Base-by-base conservation (phyloP, 2,329 filamentous ascomycete genomes). In the Sclerotinia nivalis region DNA sequence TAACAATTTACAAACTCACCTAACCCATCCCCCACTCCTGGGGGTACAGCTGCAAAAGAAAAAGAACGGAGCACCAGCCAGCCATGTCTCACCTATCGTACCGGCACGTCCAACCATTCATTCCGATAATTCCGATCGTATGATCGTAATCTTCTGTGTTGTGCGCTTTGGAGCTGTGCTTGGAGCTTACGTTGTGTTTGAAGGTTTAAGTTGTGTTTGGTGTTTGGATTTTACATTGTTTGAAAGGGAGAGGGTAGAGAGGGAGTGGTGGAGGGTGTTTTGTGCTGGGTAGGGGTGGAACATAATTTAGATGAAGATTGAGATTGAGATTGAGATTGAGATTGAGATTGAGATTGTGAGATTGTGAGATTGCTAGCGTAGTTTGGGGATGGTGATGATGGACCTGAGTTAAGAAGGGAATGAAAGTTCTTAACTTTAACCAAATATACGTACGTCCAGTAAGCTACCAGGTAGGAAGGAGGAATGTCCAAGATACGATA, bases 61-160 rank as follows among this genome's bases (percentile, higher is more conserved):
- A 28, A 43, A 60, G 31, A 28, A 13, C 18, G 40, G 58, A 60
- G 25, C 40, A 28, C 45, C 28, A 62, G 22, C 59, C 45, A n/a
- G 20, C 28, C 60, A 60, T 31, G 59, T 62, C 60, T 62, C 28
- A 62, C 25, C 45, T 50, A 34, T 34, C 45, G 22, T 28, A 52
- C 61, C 61, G 61, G 47, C 47, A 64, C 9, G 47, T 52, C 47
- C 61, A 52, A 64, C 47, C 31, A 28, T 64, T 52, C 22, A 12
- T 64, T 64, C 61, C 61, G 61, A 64, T 64, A 25, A 25, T 64
- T 34, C 61, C 61, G 47, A 64, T 64, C 47, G 61, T 64, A 64
- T 64, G 61, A 64, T 64, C 22, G 43, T 49, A 62, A 49, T 62
- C 43, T 49, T 49, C 25, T 45, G 56, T 15, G 25, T 59, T 40